Evolutionary conservation across 805 yeast genomes (phyloP), one percentile per base, ranked within the genome.

Genomic region (Ogataea ganodermae): DNA sequence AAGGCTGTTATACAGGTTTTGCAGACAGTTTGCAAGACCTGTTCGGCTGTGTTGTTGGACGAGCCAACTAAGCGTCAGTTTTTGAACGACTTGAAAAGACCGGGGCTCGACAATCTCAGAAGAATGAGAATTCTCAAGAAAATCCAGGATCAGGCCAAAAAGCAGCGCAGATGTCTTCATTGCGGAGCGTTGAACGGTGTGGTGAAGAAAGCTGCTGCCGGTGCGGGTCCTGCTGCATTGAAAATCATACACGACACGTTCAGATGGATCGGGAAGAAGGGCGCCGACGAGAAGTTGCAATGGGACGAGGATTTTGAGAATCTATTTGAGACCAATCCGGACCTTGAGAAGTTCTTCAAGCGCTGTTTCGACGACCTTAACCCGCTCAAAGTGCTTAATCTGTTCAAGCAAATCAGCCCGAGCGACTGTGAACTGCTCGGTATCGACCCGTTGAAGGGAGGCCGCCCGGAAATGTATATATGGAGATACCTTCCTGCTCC

Each of bases 401-500:
- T 94, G 48, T 94, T 94, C 75, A 88, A 89, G 64, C 94, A 85
- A 65, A 83, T 94, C 23, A 68, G 79, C 33, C 91, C 97, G 0
- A 78, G 80, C 37, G 99, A 94, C 62, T 91, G 97, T 70, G 97
- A 92, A 67, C 75, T 94, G 16, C 71, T 94, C 26, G 99, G 99
- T 46, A 81, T 94, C 45, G 94, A 94, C 61, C 80, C 97, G 1
- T 78, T 88, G 3, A 79, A 82, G 57, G 89, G 90, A 31, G 97
- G 97, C 39, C 78, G 97, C 56, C 99, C 98, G 4, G 98, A 92
- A 69, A 89, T 86, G 77, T 94, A 91, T 66, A 81, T 94, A 32
- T 94, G 99, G 99, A 80, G 96, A 62, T 94, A 91, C 64, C 76
- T 94, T 45, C 99, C 99, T 0, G 98, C 98, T 0, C 99, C 99